Conservation (phyloP, 108 stramenopile genomes). For the Cyclostephanos invisitatus region DNA sequence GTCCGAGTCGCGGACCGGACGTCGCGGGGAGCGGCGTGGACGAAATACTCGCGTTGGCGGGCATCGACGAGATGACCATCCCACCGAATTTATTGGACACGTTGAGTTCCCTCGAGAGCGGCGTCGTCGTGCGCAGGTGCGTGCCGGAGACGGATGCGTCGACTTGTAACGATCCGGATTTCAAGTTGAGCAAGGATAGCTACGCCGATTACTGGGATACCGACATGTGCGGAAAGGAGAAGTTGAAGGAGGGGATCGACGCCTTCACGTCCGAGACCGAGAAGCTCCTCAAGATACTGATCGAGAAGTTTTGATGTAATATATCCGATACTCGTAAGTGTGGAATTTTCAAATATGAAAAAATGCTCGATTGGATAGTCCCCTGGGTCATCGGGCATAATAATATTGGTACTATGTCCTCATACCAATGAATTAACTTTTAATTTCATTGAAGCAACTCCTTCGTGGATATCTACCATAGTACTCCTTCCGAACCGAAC, state of each 20-base stretch:
- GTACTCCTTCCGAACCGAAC: too few relatives aligned
- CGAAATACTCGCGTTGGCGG: slow-evolving; percentile 85
- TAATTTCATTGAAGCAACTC: too few relatives aligned
- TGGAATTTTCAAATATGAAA: too few relatives aligned
- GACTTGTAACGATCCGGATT: slow-evolving; percentile 63
- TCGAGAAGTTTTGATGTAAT: slow-evolving; percentile 47
- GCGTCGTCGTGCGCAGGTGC: slow-evolving; percentile 38
- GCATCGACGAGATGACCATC: slow-evolving; percentile 88
- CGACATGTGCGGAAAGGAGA: slow-evolving; percentile 93
- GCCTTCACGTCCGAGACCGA: slow-evolving; percentile 85
- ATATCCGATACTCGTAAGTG: too few relatives aligned
- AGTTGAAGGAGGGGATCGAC: slow-evolving; percentile 93
- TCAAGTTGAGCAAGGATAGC: slow-evolving; percentile 50
- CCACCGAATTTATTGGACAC: slow-evolving; percentile 73
- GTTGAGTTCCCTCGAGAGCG: slow-evolving; percentile 39
- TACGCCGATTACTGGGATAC: slow-evolving; percentile 78
- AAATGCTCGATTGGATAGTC: too few relatives aligned
- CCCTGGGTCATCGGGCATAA: too few relatives aligned
- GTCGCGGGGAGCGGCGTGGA: slow-evolving; percentile 71
- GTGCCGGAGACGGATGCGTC: slow-evolving; percentile 52
- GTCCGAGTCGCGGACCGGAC: slow-evolving; percentile 73
- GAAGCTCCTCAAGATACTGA: slow-evolving; percentile 83
- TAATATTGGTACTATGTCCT: too few relatives aligned
- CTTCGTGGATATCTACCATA: too few relatives aligned
- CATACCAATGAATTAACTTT: too few relatives aligned